Percentiles rank a stretch among this genome's conserved stretches.
These are phyloP conservation scores for Monilinia laxa DNA, from an alignment of 2,329 filamentous ascomycete species.

Conservation along the genomic window DNA sequence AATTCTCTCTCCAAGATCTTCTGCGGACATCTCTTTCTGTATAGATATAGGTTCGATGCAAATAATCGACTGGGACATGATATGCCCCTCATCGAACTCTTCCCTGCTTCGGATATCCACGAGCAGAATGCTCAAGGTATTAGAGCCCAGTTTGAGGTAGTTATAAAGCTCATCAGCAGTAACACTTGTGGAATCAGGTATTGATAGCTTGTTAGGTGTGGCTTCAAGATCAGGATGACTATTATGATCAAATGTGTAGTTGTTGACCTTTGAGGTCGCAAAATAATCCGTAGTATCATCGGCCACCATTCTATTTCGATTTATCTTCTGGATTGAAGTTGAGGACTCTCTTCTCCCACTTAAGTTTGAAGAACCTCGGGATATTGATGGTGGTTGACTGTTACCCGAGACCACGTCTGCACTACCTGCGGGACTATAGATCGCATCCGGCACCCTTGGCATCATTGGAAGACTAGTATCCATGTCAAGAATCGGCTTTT, in stretches of 20 bases:
- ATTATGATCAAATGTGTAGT: conserved; percentile 21
- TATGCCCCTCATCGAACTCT: conserved; percentile 84
- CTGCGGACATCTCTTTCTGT: conserved; percentile 63
- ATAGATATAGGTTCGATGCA: conserved; percentile 84
- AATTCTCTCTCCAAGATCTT: conserved; percentile 64
- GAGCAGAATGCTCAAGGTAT: conserved; percentile 66
- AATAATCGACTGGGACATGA: conserved; percentile 78
- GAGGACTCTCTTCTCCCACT: conserved; percentile 32
- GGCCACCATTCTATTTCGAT: conserved; percentile 29
- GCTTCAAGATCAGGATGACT: conserved; percentile 1
- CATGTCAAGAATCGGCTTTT: conserved; percentile 32
- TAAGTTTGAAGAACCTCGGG: conserved; percentile 34
- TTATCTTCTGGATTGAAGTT: conserved; percentile 34
- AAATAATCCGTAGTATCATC: conserved; percentile 35
- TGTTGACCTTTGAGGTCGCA: conserved; percentile 26
- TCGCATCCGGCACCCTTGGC: conserved; percentile 41
- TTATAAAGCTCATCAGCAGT: conserved; percentile 66
- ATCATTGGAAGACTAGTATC: conserved; percentile 34
- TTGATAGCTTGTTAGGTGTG: conserved; percentile 10
- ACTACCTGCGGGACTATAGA: conserved; percentile 41
- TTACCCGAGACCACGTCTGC: conserved; percentile 32
- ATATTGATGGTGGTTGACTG: conserved; percentile 34
- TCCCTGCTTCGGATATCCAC: conserved; percentile 83
- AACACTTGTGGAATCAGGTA: conserved; percentile 33
- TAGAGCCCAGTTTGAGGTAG: conserved; percentile 58